Percentiles rank a stretch among this genome's conserved stretches.
phyloP scores from a whole-genome alignment of 495 filamentous ascomycete species.

The Penicillium lividum region DNA sequence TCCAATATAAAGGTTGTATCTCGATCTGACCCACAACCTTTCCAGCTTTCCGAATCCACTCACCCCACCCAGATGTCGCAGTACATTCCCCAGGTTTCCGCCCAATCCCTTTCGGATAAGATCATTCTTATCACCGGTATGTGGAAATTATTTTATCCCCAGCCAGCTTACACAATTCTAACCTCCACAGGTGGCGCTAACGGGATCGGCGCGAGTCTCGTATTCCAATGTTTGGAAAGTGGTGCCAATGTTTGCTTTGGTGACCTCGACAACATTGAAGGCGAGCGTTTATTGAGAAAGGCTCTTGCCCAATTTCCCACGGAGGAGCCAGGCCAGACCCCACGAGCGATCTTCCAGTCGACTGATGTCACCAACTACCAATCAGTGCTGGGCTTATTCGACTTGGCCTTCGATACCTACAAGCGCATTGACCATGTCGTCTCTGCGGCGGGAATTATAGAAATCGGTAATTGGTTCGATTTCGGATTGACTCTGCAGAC shows the following conservation, averaged over 20 bases:
- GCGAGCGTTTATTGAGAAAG: conserved; percentile 29
- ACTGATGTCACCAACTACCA: conserved; percentile 51
- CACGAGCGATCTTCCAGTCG: conserved; percentile 35
- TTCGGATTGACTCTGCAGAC: conserved; percentile 38
- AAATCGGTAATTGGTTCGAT: conserved; percentile 48
- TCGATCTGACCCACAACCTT: conserved; percentile 12
- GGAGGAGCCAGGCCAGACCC: conserved; percentile 21
- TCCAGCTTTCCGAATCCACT: conserved; percentile 6
- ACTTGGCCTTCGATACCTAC: conserved; percentile 44
- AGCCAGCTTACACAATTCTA: background rate
- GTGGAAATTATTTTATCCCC: background rate
- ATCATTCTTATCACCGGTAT: conserved; percentile 51
- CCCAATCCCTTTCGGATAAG: conserved; percentile 39
- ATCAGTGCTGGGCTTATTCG: conserved; percentile 46
- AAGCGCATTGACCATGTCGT: conserved; percentile 54
- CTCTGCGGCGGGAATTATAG: conserved; percentile 52
- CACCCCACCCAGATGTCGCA: conserved; percentile 24
- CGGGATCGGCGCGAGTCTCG: conserved; percentile 56
- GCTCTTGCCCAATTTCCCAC: conserved; percentile 29
- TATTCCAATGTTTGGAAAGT: conserved; percentile 44
- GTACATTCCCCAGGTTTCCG: conserved; percentile 29
- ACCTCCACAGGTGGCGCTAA: conserved; percentile 48
- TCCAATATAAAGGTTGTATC: background rate
- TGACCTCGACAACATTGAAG: conserved; percentile 39
- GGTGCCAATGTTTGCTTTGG: conserved; percentile 50